Evolutionary conservation across 257 asterid genomes (phyloP).

Genomic region (Osmanthus fragrans): DNA sequence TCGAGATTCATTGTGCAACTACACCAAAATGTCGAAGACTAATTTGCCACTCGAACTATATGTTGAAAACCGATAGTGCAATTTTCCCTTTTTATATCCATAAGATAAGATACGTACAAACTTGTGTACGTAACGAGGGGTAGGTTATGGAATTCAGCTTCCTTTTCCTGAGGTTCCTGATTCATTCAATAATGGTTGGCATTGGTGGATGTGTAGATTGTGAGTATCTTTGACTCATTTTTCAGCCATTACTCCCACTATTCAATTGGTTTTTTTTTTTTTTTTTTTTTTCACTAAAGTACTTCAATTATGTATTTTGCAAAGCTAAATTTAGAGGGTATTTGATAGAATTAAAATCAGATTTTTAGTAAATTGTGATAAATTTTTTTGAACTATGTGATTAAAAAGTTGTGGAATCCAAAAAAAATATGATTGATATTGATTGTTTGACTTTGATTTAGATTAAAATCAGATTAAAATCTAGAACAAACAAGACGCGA

Average conservation of each 20-base stretch:
- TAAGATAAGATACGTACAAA: not conserved
- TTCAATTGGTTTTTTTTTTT: not conserved
- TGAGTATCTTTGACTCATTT: conserved; percentile 31
- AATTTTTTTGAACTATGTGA: too few species aligned
- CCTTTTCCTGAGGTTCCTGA: conserved; percentile 33
- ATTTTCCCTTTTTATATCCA: not conserved
- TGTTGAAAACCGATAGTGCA: not conserved
- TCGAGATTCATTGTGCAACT: not conserved
- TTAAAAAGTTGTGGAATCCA: too few species aligned
- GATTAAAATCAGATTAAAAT: too few species aligned
- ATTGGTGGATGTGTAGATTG: conserved; percentile 22
- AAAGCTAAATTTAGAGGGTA: not conserved
- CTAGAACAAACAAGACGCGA: too few species aligned
- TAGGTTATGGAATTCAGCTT: conserved; percentile 56
- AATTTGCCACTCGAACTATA: not conserved
- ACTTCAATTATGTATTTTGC: not conserved
- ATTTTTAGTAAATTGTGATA: too few species aligned
- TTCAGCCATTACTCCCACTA: not conserved
- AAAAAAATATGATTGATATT: too few species aligned
- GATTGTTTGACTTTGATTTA: too few species aligned
- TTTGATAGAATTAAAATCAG: too few species aligned
- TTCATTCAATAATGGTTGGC: conserved; percentile 22
- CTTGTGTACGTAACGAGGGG: not conserved
- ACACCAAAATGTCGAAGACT: not conserved
- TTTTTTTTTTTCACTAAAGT: not conserved